These are phyloP conservation scores for Mycena haematopus DNA, from an alignment of 768 basidiomycete genomes.

Conservation along the genomic window DNA sequence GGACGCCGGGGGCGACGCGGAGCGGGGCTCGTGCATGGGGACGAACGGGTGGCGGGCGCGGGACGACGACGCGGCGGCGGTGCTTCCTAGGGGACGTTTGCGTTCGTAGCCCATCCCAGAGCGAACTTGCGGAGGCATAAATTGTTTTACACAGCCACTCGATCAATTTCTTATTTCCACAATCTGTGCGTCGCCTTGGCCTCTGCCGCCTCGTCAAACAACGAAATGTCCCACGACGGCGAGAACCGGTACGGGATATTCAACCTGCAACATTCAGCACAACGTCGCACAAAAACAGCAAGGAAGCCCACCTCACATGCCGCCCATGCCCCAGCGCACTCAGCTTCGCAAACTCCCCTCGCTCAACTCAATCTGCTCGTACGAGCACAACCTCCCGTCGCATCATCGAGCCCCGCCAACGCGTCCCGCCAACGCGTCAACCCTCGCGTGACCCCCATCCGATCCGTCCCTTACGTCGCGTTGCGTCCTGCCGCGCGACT, in stretches of 20 bases:
- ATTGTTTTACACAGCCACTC: no score
- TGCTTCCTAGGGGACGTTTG: constrained; percentile 43
- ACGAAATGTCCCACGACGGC: constrained; percentile 73
- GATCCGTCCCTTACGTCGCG: no score
- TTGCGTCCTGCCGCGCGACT: no score
- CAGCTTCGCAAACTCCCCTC: constrained; percentile 70
- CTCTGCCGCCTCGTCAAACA: constrained; percentile 73
- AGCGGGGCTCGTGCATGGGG: constrained; percentile 36
- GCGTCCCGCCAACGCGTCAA: no score
- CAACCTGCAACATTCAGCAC: constrained; percentile 44
- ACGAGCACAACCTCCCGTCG: no score
- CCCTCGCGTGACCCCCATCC: no score
- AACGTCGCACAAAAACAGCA: not conserved
- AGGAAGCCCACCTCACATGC: constrained; percentile 43
- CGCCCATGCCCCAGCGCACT: constrained; percentile 55
- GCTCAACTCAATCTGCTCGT: constrained; percentile 70
- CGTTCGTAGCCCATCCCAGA: constrained; percentile 45
- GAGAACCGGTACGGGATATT: constrained; percentile 70
- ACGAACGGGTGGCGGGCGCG: constrained; percentile 35
- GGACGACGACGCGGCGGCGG: constrained; percentile 47
- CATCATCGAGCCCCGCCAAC: no score
- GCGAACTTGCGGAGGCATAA: constrained; percentile 31
- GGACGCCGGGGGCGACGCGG: constrained; percentile 78
- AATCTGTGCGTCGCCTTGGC: constrained; percentile 43
- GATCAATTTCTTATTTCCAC: constrained; percentile 42